Base-by-base conservation (phyloP, 2,329 filamentous ascomycete genomes). In the Pseudogymnoascus sp. region DNA sequence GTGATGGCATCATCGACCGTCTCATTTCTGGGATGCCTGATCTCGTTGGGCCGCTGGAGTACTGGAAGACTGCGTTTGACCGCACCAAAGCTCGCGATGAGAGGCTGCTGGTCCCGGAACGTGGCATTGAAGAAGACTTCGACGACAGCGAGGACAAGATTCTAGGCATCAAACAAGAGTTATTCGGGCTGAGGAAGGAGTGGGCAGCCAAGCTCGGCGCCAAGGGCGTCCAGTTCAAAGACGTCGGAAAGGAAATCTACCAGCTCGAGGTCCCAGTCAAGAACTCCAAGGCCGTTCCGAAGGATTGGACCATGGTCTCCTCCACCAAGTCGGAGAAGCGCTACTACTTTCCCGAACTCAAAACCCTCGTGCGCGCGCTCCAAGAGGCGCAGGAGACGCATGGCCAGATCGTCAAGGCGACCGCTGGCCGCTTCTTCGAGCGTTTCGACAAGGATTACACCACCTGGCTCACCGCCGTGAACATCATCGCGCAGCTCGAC, bases 211-310 rank as follows among this genome's bases (percentile, higher is more conserved):
- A 92, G 45, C 79, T 97, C 3, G 90, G 88, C 65, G 91, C 88
- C 63, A 89, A 83, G 12, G 67, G 82, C 0, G 81, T 93, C 65
- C 86, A 86, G 71, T 94, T 87, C 69, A 86, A 86, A 29, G 91
- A 97, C 71, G 89, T 95, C 6, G 94, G 94, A 65, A 99, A 99
- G 73, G 94, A 99, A 71, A 91, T 99, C 61, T 97, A 96, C 76
- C 93, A 99, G 75, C 81, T 99, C 10, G 94, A 99, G 73, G 88
- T 91, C 0, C 93, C 94, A 0, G 96, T 94, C 74, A 78, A 78
- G 1, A 79, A 90, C 71, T 38, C 55, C 19, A 96, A 95, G 74
- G 86, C 76, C 63, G 77, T 99, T 2, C 94, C 94, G 0, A 89
- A 89, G 67, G 84, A 80, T 69, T 99, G 94, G 92, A 87, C 92